Percentiles rank a stretch among this genome's conserved stretches.
These are phyloP conservation scores for Calonectria pseudoturangicola DNA, from an alignment of 2,329 filamentous ascomycete genomes.

Conservation along the genomic window DNA sequence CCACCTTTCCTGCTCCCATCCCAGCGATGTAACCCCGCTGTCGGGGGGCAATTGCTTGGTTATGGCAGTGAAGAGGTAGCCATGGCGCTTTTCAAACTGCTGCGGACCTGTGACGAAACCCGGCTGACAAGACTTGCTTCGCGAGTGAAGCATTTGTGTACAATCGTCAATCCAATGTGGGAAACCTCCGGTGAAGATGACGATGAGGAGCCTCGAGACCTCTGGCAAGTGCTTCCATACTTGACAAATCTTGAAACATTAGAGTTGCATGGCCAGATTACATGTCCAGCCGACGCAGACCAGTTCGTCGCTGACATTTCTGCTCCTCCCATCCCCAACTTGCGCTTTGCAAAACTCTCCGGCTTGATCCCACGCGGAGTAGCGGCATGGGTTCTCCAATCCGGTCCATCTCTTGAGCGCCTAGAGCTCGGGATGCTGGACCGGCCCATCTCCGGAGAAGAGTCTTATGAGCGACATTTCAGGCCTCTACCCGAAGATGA, in stretches of 20 bases:
- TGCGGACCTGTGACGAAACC: background rate
- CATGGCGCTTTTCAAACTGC: slow-evolving; percentile 26
- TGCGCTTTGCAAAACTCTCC: background rate
- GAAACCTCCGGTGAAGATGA: background rate
- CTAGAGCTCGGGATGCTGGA: slow-evolving; percentile 8
- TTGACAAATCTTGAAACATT: slow-evolving; percentile 38
- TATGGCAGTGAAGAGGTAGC: background rate
- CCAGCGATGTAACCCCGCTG: background rate
- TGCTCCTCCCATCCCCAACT: background rate
- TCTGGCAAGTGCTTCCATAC: slow-evolving; percentile 42
- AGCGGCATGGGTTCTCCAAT: slow-evolving; percentile 3
- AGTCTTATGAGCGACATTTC: background rate
- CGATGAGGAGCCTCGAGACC: background rate
- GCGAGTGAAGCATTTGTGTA: slow-evolving; percentile 30
- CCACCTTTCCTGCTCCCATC: slow-evolving; percentile 18
- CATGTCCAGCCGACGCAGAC: background rate
- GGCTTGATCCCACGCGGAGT: background rate
- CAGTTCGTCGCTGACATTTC: background rate
- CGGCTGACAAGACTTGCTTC: background rate
- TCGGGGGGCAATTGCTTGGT: background rate
- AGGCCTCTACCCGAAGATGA: background rate
- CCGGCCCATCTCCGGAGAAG: background rate
- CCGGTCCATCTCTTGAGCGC: background rate
- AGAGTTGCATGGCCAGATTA: slow-evolving; percentile 34
- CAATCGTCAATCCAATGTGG: background rate